phyloP scores from a whole-genome alignment of 305 asterid genomes.

The Ruellia speciosa region DNA sequence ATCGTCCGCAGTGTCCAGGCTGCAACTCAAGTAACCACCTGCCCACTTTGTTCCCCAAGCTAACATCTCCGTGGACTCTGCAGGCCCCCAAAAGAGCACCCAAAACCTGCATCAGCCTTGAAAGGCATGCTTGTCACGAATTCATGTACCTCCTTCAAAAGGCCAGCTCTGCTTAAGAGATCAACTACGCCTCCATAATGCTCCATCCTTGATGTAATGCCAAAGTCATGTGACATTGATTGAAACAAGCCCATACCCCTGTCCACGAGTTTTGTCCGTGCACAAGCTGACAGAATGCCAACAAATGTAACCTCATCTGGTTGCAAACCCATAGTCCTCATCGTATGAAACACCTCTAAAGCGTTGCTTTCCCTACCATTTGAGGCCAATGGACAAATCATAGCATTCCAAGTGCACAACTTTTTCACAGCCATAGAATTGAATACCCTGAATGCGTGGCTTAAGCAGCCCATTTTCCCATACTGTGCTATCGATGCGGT shows the following conservation, averaged over 20 bases:
- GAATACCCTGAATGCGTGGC: slow-evolving; percentile 39
- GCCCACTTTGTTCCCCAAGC: no score
- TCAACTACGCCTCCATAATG: slow-evolving; percentile 89
- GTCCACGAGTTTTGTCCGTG: no score
- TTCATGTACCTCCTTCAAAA: slow-evolving; percentile 44
- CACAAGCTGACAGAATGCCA: slow-evolving; percentile 69
- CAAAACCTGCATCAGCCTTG: slow-evolving; percentile 60
- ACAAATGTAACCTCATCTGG: slow-evolving; percentile 71
- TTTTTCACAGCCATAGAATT: slow-evolving; percentile 34
- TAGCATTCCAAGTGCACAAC: slow-evolving; percentile 84
- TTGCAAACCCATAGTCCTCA: slow-evolving; percentile 29
- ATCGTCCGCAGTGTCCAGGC: slow-evolving; percentile 53
- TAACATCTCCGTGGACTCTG: slow-evolving; percentile 57
- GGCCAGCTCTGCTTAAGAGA: slow-evolving; percentile 72
- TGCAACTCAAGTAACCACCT: slow-evolving; percentile 47
- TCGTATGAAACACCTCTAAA: slow-evolving; percentile 44
- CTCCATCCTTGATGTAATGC: slow-evolving; percentile 56
- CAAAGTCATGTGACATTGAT: slow-evolving; percentile 41
- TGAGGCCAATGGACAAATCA: slow-evolving; percentile 70
- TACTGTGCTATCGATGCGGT: slow-evolving; percentile 60
- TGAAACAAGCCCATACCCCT: no score
- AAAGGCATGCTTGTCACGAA: slow-evolving; percentile 62
- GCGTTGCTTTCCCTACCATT: slow-evolving; percentile 63
- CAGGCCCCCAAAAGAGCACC: slow-evolving; percentile 86
- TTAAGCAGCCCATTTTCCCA: slow-evolving; percentile 63